These are phyloP conservation scores for Fusarium algeriense DNA, from an alignment of 2,329 filamentous ascomycete genomes.

Conservation along the genomic window DNA sequence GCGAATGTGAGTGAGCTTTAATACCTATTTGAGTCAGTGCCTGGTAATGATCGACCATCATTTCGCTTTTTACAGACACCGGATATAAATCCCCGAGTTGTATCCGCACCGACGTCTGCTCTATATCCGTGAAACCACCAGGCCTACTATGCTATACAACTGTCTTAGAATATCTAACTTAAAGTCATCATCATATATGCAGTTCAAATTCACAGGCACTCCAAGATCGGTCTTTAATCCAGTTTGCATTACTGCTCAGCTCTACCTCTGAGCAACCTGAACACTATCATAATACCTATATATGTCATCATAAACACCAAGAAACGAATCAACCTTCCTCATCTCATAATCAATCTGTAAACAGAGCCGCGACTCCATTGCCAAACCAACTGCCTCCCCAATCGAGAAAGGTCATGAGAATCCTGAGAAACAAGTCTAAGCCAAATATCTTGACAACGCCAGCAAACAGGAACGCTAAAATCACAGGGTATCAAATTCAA, in stretches of 20 bases:
- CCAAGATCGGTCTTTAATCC: neutral
- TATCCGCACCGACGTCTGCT: neutral
- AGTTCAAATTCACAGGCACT: neutral
- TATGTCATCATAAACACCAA: constrained; percentile 29
- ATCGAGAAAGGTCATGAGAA: constrained; percentile 29
- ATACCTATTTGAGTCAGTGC: neutral
- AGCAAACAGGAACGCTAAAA: constrained; percentile 31
- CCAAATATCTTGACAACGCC: constrained; percentile 34
- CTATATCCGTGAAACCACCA: too few species aligned
- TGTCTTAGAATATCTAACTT: too few species aligned
- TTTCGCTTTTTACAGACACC: neutral
- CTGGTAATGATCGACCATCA: neutral
- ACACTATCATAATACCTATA: constrained; percentile 21
- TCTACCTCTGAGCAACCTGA: constrained; percentile 5
- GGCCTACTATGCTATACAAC: too few species aligned
- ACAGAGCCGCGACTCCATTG: constrained; percentile 38
- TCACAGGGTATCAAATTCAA: constrained; percentile 47
- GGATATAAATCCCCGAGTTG: neutral
- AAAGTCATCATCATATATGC: neutral
- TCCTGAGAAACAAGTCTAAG: constrained; percentile 43
- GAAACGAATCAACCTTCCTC: constrained; percentile 13
- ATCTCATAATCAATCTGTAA: constrained; percentile 42
- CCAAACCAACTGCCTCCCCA: constrained; percentile 28
- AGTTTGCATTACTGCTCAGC: constrained; percentile 29
- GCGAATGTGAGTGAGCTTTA: constrained; percentile 1